These are phyloP conservation scores for Penicillium longicatenatum DNA, from an alignment of 495 filamentous ascomycete species.

Conservation along the genomic window DNA sequence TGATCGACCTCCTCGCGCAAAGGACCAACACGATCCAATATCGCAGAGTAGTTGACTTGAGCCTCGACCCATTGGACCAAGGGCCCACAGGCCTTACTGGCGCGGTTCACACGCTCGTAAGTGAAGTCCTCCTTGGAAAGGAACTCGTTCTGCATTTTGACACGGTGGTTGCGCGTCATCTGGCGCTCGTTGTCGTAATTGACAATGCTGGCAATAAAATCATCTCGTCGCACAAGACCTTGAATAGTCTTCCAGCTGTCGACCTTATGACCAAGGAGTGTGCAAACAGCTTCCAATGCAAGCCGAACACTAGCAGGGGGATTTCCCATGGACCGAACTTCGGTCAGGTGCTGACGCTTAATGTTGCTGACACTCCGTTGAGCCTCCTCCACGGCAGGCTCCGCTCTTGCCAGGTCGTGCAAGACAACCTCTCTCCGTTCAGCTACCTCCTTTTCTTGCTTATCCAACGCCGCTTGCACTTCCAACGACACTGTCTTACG, in stretches of 20 bases:
- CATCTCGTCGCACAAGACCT: conserved; percentile 82
- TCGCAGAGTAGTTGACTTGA: conserved; percentile 96
- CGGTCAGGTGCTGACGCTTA: conserved; percentile 92
- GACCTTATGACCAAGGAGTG: conserved; percentile 86
- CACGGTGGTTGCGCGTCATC: conserved; percentile 80
- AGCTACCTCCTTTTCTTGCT: conserved; percentile 87
- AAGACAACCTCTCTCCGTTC: conserved; percentile 81
- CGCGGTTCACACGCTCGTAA: conserved; percentile 91
- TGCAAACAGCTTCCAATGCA: conserved; percentile 93
- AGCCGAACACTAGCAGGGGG: conserved; percentile 89
- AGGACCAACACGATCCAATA: conserved; percentile 91
- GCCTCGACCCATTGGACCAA: conserved; percentile 97
- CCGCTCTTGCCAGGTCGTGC: conserved; percentile 83
- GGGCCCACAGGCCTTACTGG: conserved; percentile 94
- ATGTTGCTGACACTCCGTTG: conserved; percentile 97
- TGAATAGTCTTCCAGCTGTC: conserved; percentile 89
- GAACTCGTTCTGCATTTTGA: conserved; percentile 91
- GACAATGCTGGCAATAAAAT: conserved; percentile 98
- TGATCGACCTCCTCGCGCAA: conserved; percentile 85
- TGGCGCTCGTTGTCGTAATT: conserved; percentile 94
- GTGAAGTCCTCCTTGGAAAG: conserved; percentile 92
- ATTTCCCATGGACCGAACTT: conserved; percentile 95
- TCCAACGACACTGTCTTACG: conserved; percentile 83
- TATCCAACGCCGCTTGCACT: conserved; percentile 82
- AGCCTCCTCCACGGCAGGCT: conserved; percentile 90